phyloP scores from a whole-genome alignment of 2,329 filamentous ascomycete species.

The Penicillium sp. region DNA sequence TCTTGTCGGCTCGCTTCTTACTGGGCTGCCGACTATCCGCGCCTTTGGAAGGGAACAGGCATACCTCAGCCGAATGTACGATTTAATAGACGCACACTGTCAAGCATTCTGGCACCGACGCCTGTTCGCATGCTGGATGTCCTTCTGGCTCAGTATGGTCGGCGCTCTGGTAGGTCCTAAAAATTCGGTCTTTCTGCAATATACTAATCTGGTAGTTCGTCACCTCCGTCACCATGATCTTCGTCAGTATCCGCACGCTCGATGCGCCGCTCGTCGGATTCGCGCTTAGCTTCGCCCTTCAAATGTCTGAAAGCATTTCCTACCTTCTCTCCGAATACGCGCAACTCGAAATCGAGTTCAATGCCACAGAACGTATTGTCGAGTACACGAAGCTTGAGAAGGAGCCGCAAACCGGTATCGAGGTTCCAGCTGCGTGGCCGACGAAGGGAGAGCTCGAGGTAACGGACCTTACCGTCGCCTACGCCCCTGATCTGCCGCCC shows the following conservation, averaged over 20 bases:
- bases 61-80: conserved; percentile 73
- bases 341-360: conserved; percentile 61
- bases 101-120: conserved; percentile 70
- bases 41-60: conserved; percentile 71
- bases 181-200: background rate
- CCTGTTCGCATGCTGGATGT: conserved; percentile 79
- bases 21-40: conserved; percentile 75
- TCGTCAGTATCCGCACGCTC: conserved; percentile 65
- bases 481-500: conserved; percentile 69
- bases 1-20: conserved; percentile 74
- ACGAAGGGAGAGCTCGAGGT: conserved; percentile 72
- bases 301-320: conserved; percentile 68
- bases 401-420: conserved; percentile 25
- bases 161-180: conserved; percentile 53
- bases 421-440: conserved; percentile 37
- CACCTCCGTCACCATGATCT: conserved; percentile 66
- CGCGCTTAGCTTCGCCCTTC: conserved; percentile 73
- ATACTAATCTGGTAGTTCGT: conserved; percentile 61
- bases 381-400: conserved; percentile 51
- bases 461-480: conserved; percentile 72
- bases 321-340: conserved; percentile 72
- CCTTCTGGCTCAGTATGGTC: conserved; percentile 71
- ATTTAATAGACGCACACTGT: conserved; percentile 70
- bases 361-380: conserved; percentile 51
- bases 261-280: conserved; percentile 76